Evolutionary conservation across 306 rosid species (phyloP).

Genomic region (Pterocarpus macrocarpus): DNA sequence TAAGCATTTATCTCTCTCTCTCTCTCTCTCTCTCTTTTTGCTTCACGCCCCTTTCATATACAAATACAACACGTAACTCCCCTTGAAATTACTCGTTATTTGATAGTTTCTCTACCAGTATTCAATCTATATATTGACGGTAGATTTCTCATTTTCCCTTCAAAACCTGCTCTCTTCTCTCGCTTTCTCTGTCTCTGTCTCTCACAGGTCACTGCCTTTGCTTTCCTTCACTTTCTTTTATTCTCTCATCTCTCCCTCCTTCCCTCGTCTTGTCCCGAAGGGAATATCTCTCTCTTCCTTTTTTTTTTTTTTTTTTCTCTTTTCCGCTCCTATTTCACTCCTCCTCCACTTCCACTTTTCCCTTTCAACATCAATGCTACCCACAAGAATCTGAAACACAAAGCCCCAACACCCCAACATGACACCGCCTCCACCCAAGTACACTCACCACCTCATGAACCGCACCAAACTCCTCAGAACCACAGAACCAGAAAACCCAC

Average conservation of each 20-base stretch:
- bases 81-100: conserved; percentile 69
- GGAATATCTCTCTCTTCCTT: conserved; percentile 49
- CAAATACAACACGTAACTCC: conserved; percentile 39
- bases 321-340: conserved; percentile 18
- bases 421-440: conserved; percentile 49
- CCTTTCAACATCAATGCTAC: conserved; percentile 60
- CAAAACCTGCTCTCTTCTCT: conserved; percentile 7
- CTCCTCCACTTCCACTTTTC: conserved; percentile 31
- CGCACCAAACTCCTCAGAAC: conserved; percentile 53
- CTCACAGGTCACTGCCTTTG: neutral
- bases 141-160: conserved; percentile 33
- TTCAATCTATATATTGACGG: conserved; percentile 34
- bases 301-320: conserved; percentile 14
- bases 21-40: neutral
- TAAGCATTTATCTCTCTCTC: neutral
- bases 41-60: no score
- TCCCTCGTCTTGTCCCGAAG: conserved; percentile 50
- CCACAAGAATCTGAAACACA: conserved; percentile 41
- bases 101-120: conserved; percentile 43
- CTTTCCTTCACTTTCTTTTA: conserved; percentile 57
- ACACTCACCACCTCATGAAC: conserved; percentile 62
- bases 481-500: neutral
- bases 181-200: conserved; percentile 18
- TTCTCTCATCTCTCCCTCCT: conserved; percentile 51
- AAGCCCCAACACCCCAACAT: conserved; percentile 17